Evolutionary conservation across 345 rosid species (phyloP).

Genomic region (Viola odorata): DNA sequence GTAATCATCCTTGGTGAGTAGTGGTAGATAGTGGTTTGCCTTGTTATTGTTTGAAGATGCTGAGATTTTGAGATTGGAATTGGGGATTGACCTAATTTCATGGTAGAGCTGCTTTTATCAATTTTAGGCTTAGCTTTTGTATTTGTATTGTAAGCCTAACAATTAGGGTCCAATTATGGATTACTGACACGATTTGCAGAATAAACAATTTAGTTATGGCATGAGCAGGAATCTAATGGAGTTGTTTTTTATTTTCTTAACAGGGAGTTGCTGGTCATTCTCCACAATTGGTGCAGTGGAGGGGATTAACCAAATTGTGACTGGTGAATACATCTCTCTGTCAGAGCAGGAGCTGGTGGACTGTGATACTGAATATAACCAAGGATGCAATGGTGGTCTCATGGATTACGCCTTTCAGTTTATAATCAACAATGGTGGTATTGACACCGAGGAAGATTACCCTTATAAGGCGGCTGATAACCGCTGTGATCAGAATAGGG

Average conservation of each 20-base stretch:
- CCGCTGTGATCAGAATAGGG: slow-evolving; percentile 20
- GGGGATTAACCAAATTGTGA: slow-evolving; percentile 31
- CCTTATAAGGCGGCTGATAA: slow-evolving; percentile 21
- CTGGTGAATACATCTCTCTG: slow-evolving; percentile 25
- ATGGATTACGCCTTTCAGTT: slow-evolving; percentile 31
- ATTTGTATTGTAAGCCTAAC: no score
- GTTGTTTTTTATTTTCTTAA: background rate
- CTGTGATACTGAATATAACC: slow-evolving; percentile 20
- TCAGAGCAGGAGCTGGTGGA: slow-evolving; percentile 32
- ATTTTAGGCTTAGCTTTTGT: no score
- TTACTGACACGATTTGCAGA: no score
- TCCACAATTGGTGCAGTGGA: slow-evolving; percentile 28
- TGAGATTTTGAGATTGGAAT: no score
- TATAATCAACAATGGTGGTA: slow-evolving; percentile 27
- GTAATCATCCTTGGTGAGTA: no score
- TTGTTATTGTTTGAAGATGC: no score
- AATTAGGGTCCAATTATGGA: no score
- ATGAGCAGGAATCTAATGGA: no score
- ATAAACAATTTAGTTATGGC: no score
- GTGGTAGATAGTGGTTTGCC: no score
- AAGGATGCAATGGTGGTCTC: slow-evolving; percentile 30
- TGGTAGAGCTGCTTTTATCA: no score
- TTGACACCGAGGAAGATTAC: slow-evolving; percentile 23
- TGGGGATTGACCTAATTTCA: no score
- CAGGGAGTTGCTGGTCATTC: slow-evolving; percentile 36